A percentile compares a stretch with the other conserved stretches of the same genome.
Evolutionary conservation across 768 basidiomycete species (phyloP).

Genomic region (Suillus subalutaceus): DNA sequence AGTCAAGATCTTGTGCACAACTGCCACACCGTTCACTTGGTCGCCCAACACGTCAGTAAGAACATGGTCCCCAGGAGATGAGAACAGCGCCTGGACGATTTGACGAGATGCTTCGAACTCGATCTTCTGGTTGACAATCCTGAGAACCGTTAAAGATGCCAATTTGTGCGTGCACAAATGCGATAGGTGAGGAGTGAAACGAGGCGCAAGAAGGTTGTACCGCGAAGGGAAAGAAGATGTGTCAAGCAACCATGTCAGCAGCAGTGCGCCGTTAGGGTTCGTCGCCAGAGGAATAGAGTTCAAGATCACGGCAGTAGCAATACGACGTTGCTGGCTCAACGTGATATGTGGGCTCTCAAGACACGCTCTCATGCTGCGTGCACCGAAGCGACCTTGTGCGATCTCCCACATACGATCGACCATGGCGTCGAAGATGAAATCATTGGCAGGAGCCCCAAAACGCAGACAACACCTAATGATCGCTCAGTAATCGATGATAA

Average conservation of each 20-base stretch:
- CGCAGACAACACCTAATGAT: slow-evolving; percentile 78
- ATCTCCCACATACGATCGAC: slow-evolving; percentile 98
- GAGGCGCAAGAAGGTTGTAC: slow-evolving; percentile 91
- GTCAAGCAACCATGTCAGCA: slow-evolving; percentile 96
- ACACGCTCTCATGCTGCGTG: slow-evolving; percentile 96
- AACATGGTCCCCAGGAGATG: slow-evolving; percentile 87
- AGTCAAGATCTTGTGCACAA: slow-evolving; percentile 90
- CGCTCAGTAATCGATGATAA: slow-evolving; percentile 11
- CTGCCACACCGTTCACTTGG: slow-evolving; percentile 94
- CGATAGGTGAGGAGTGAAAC: slow-evolving; percentile 94
- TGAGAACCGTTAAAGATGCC: slow-evolving; percentile 90
- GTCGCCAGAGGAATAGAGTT: slow-evolving; percentile 98
- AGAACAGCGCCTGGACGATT: slow-evolving; percentile 88
- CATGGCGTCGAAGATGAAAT: slow-evolving; percentile 98
- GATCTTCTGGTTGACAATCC: slow-evolving; percentile 95
- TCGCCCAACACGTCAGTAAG: slow-evolving; percentile 93
- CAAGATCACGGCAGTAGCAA: slow-evolving; percentile 91
- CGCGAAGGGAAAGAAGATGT: slow-evolving; percentile 94
- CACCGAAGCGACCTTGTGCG: slow-evolving; percentile 96
- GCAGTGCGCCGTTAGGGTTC: slow-evolving; percentile 94
- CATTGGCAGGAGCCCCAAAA: slow-evolving; percentile 86
- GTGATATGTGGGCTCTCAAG: slow-evolving; percentile 89
- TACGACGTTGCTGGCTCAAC: slow-evolving; percentile 89
- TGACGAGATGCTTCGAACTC: slow-evolving; percentile 87
- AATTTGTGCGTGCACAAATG: slow-evolving; percentile 98